phyloP scores from a whole-genome alignment of 192 early-diverging fungal genomes.

The Umbelopsis vinacea region DNA sequence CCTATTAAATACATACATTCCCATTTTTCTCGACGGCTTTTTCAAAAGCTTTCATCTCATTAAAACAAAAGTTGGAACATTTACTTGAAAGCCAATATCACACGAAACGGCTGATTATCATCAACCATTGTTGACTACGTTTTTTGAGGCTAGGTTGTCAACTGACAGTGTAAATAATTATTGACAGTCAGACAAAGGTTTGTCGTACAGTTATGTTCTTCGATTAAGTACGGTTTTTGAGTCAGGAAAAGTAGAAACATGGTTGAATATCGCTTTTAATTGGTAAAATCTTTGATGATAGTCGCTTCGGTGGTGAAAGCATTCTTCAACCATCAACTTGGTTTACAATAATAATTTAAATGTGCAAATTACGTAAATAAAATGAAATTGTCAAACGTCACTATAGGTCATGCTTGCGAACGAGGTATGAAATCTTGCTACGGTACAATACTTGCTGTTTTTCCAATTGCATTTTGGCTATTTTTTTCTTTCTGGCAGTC shows the following conservation, averaged over 20 bases:
- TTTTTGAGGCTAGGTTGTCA: too few species aligned
- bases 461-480: neutral
- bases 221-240: too few species aligned
- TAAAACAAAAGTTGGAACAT: neutral
- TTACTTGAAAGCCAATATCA: neutral
- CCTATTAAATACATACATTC: neutral
- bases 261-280: too few species aligned
- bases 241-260: neutral
- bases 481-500: neutral
- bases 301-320: too few species aligned
- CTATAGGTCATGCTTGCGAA: neutral
- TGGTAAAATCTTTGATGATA: too few species aligned
- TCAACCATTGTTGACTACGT: too few species aligned
- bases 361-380: too few species aligned
- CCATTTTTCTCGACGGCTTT: slow-evolving; percentile 2
- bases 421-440: neutral
- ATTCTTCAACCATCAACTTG: neutral
- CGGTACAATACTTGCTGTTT: neutral
- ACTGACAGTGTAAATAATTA: too few species aligned
- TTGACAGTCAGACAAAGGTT: too few species aligned
- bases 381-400: neutral
- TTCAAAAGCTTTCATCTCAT: slow-evolving; percentile 12
- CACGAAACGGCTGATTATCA: neutral
- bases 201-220: too few species aligned
- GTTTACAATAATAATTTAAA: neutral